A percentile compares a stretch with the other conserved stretches of the same genome.
Evolutionary conservation across 257 asterid genomes (phyloP).

Genomic region (Rauvolfia tetraphylla): DNA sequence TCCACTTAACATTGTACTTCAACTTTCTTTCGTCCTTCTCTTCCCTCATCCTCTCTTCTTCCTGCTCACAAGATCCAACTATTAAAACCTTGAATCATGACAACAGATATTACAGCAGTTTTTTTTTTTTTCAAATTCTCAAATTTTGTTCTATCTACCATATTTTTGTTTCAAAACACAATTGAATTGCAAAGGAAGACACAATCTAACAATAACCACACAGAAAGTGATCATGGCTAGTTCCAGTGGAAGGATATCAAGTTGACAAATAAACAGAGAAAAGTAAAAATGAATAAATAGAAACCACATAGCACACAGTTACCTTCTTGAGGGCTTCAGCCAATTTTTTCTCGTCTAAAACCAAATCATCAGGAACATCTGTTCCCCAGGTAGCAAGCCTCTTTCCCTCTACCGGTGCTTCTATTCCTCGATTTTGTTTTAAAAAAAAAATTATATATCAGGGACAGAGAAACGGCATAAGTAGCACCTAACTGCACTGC

Average conservation of each 20-base stretch:
- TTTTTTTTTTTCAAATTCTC: neutral
- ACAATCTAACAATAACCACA: neutral
- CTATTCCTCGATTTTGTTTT: slow-evolving; percentile 42
- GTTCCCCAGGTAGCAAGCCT: slow-evolving; percentile 86
- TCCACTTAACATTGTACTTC: slow-evolving; percentile 85
- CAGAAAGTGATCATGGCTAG: neutral
- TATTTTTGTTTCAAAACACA: too few species aligned
- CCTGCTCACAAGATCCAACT: slow-evolving; percentile 35
- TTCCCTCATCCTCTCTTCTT: slow-evolving; percentile 74
- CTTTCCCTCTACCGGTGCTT: slow-evolving; percentile 58
- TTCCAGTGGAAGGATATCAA: too few species aligned
- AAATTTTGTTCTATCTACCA: too few species aligned
- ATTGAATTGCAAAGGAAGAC: neutral
- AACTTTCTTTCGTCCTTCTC: slow-evolving; percentile 88
- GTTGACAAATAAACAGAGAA: neutral
- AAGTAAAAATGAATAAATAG: neutral
- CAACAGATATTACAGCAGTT: neutral
- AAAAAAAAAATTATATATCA: neutral
- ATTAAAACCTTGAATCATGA: neutral
- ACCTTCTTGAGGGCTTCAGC: slow-evolving; percentile 80
- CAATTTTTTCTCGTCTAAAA: slow-evolving; percentile 62
- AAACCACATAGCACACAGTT: neutral
- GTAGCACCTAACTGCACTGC: neutral
- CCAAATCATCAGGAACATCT: slow-evolving; percentile 85
- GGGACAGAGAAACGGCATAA: neutral